Percentiles rank a stretch among this genome's conserved stretches.
Evolutionary conservation across 2,329 filamentous ascomycete species (phyloP).

Genomic region (Aulographum hederae): DNA sequence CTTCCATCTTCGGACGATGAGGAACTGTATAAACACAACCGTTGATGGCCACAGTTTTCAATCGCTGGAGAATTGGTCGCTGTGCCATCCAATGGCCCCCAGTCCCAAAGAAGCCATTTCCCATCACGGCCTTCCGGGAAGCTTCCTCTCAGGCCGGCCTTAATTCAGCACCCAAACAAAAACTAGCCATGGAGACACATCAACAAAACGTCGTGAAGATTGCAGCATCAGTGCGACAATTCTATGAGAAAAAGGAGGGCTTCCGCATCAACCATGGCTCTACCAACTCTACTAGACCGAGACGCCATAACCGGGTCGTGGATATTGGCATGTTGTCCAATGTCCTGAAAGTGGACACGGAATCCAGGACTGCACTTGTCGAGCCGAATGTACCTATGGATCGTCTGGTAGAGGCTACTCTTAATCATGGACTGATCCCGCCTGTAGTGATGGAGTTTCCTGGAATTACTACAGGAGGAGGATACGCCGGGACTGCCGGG

Average conservation of each 20-base stretch:
- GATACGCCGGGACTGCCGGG: constrained; percentile 47
- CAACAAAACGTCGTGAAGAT: constrained; percentile 25
- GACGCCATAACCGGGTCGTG: constrained; percentile 34
- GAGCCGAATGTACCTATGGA: constrained; percentile 58
- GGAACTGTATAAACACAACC: no score
- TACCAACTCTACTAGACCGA: constrained; percentile 49
- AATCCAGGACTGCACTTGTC: constrained; percentile 38
- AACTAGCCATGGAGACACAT: constrained; percentile 24
- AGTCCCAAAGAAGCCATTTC: no score
- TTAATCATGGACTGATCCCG: constrained; percentile 37
- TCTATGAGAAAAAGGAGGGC: constrained; percentile 33
- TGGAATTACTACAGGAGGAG: constrained; percentile 51
- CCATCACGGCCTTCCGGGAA: no score
- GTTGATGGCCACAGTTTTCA: no score
- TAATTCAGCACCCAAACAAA: no score
- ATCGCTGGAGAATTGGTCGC: no score
- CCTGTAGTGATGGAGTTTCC: constrained; percentile 55
- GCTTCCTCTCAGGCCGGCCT: no score
- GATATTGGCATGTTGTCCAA: constrained; percentile 47
- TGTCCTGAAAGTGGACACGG: constrained; percentile 41
- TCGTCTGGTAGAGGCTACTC: constrained; percentile 36
- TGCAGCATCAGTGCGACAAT: constrained; percentile 26
- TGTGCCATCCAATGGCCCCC: no score
- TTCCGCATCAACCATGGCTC: constrained; percentile 65
- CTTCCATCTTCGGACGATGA: no score